Percentiles rank a stretch among this genome's conserved stretches.
phyloP scores from a whole-genome alignment of 345 rosid genomes.

The sweet orange (Citrus sinensis) region DNA sequence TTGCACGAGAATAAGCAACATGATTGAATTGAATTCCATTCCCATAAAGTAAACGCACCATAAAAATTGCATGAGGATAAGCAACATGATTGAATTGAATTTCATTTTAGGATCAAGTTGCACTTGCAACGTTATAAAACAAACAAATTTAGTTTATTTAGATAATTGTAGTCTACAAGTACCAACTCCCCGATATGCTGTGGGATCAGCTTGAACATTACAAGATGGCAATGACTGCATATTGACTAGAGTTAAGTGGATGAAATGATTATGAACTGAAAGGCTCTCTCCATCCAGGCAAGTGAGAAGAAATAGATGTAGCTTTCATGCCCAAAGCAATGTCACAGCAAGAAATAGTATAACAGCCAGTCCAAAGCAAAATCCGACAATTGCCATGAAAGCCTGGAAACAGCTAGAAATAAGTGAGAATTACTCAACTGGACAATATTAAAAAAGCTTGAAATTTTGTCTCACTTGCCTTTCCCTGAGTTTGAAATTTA shows the following conservation, averaged over 20 bases:
- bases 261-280: not conserved
- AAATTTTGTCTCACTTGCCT: constrained; percentile 40
- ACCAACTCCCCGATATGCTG: too few species aligned
- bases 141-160: not conserved
- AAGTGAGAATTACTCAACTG: not conserved
- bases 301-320: not conserved
- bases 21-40: too few species aligned
- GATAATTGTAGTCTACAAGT: too few species aligned
- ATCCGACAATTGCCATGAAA: constrained; percentile 53
- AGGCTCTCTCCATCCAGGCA: not conserved
- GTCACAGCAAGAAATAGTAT: constrained; percentile 61
- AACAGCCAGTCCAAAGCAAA: constrained; percentile 76
- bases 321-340: constrained; percentile 53
- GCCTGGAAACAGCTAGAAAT: constrained; percentile 44
- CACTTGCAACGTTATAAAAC: not conserved
- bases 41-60: too few species aligned
- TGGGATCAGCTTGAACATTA: too few species aligned
- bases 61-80: too few species aligned
- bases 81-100: too few species aligned
- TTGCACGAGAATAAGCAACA: too few species aligned
- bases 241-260: not conserved
- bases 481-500: constrained; percentile 66
- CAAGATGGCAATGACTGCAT: not conserved
- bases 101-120: not conserved
- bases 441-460: not conserved